A percentile compares a stretch with the other conserved stretches of the same genome.
Evolutionary conservation across 2,329 filamentous ascomycete genomes (phyloP).

Genomic region (Pyricularia grisea): DNA sequence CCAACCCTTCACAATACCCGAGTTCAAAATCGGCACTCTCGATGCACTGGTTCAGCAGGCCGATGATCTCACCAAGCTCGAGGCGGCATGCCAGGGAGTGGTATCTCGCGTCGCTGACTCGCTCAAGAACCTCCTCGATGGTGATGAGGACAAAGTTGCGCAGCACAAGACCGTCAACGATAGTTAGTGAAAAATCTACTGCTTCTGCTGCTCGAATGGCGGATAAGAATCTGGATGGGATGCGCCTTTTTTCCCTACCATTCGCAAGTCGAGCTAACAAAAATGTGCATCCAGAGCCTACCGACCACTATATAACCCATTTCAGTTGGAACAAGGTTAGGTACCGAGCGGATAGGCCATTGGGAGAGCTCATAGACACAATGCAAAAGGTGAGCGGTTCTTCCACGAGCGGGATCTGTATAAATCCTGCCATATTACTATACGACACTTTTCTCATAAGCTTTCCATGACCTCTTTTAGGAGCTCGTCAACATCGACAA

Average conservation of each 20-base stretch:
- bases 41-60: conserved; percentile 94
- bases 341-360: conserved; percentile 84
- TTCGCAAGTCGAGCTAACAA: neutral
- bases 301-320: conserved; percentile 79
- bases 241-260: neutral
- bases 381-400: conserved; percentile 69
- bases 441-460: neutral
- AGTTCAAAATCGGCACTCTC: conserved; percentile 96
- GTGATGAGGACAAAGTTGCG: conserved; percentile 71
- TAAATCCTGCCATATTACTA: neutral
- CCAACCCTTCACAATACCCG: conserved; percentile 71
- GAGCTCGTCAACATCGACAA: conserved; percentile 89
- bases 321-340: conserved; percentile 98
- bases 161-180: conserved; percentile 92
- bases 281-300: conserved; percentile 58
- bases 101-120: conserved; percentile 85
- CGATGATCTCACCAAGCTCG: conserved; percentile 87
- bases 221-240: neutral
- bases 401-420: neutral
- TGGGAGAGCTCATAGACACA: conserved; percentile 77
- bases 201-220: neutral
- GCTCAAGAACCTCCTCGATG: conserved; percentile 71
- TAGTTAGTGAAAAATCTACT: conserved; percentile 45
- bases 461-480: conserved; percentile 29
- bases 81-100: conserved; percentile 67